Base-by-base conservation (phyloP, 805 yeast genomes). In the Zygotorulaspora florentina region DNA sequence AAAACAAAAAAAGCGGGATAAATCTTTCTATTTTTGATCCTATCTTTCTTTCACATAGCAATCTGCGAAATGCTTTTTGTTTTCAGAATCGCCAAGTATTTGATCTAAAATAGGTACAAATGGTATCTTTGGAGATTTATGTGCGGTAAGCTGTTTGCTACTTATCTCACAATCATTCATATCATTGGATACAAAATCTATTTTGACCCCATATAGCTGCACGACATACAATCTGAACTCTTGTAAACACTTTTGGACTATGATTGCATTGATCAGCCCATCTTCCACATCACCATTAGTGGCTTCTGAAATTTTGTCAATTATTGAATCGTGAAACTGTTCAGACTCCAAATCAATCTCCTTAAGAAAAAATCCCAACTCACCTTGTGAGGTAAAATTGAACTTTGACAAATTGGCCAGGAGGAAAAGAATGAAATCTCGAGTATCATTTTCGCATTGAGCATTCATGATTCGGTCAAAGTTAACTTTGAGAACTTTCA, bases 261-360 rank as follows among this genome's bases (percentile, higher is more conserved):
- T 28, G 8, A 58, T 43, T 2, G 47, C 40, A 31, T 52, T 46
- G 16, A 36, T 42, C 13, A 45, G 12, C 3, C 31, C 26, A 8
- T 27, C 42, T 8, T 39, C 27, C 9, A 42, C 15, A 8, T 16
- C 33, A 27, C 33, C 33, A 7, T 36, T 35, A 2, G 35, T 33
- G 12, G 17, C 28, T 11, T 20, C 39, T 15, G 35, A 33, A 5
- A 46, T 18, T 37, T 43, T 47, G 34, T 59, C 66, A 16, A 49
- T 39, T 11, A 61, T 54, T 3, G 48, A 17, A 35, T 59, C 65
- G 13, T 53, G 48, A 7, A 57, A 29, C 27, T 62, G 64, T 31
- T 62, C 66, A 3, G 53, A 43, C n/a, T 44, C 47, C 23, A 47
- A 20, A 18, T 58, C 62, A 3, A 61, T 42, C 15, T 35, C 34